Percentiles rank a stretch among this genome's conserved stretches.
These are phyloP conservation scores for Beta corolliflora DNA, from an alignment of 179 eudicot species.

Conservation along the genomic window DNA sequence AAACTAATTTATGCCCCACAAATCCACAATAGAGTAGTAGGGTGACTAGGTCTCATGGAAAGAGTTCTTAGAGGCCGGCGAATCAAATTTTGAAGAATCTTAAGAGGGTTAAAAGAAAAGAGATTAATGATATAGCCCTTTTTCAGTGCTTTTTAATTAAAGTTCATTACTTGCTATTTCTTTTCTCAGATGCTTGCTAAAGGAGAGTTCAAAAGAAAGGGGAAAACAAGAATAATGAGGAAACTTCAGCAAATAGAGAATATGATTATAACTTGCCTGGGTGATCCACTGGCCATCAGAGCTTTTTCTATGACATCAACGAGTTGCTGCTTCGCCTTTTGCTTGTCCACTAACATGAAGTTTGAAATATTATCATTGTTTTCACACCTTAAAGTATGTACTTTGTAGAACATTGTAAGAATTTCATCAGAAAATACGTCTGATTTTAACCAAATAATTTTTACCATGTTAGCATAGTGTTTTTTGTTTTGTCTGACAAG, in stretches of 20 bases:
- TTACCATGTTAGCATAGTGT: background rate
- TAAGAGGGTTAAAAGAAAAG: constrained; percentile 28
- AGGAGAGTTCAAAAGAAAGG: constrained; percentile 17
- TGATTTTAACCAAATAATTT: background rate
- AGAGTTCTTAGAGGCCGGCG: constrained; percentile 32
- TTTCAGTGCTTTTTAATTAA: constrained; percentile 30
- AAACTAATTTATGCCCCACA: constrained; percentile 33
- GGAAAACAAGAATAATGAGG: constrained; percentile 23
- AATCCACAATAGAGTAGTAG: constrained; percentile 38
- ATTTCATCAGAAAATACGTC: constrained; percentile 1
- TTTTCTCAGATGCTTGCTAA: constrained; percentile 31
- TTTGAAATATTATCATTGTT: constrained; percentile 17
- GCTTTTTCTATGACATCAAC: constrained; percentile 23
- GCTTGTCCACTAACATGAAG: constrained; percentile 15
- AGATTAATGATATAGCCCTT: constrained; percentile 31
- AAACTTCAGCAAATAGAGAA: constrained; percentile 31
- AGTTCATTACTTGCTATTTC: constrained; percentile 24
- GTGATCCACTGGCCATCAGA: constrained; percentile 26
- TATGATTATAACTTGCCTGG: constrained; percentile 38
- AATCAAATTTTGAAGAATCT: constrained; percentile 35
- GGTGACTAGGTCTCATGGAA: constrained; percentile 21
- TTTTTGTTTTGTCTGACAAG: constrained; percentile 7
- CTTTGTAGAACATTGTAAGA: background rate
- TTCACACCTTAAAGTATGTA: constrained; percentile 16
- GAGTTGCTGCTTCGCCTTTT: constrained; percentile 33